Evolutionary conservation across 225 moss, liverwort and hornwort species (phyloP), one percentile per base, ranked within the genome.

Genomic region (Physcomitrium patens): DNA sequence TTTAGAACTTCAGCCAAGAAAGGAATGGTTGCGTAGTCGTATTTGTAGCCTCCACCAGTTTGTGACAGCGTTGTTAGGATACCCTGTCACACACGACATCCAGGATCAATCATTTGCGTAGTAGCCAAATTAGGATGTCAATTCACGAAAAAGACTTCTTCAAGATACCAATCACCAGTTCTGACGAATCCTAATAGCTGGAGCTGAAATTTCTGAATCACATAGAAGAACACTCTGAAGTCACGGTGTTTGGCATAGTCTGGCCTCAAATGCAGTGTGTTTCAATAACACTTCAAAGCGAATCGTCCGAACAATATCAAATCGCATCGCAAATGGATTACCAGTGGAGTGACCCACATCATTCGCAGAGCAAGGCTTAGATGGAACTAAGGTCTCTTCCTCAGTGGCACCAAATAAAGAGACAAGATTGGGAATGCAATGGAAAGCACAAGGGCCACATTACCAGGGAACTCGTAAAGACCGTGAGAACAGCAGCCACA

Each of bases 381-480:
- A 37, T 1, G 10, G 4, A 53, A 65, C 9, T 65, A 12, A 27
- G 26, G 1, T 14, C 5, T 27, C 45, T 68, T 12, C 7, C 54
- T 50, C 16, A 15, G 49, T 17, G 12, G 10, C 28, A 42, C 48
- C 49, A 18, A 18, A 18, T 27, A 72, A 69, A 1, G 43, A 15
- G 12, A 11, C 22, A 63, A 20, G 23, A 60, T n/a, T 26, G 16
- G 42, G 10, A 17, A 23, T 43, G 10, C 12, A 17, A 19, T 42
- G 41, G 9, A 17, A 20, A 31, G 44, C 31, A 37, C 4, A 45
- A 5, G 5, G 15, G 20, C 7, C 9, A 23, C 1, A 6, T 3
- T 80, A 91, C 97, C 87, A 93, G 87, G 13, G 97, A 93, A 85
- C 91, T 99, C 0, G 97, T 90, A 74, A 88, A 86, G 41, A 99